Evolutionary conservation across 2,329 filamentous ascomycete species (phyloP).

Genomic region (Elsinoe australis): DNA sequence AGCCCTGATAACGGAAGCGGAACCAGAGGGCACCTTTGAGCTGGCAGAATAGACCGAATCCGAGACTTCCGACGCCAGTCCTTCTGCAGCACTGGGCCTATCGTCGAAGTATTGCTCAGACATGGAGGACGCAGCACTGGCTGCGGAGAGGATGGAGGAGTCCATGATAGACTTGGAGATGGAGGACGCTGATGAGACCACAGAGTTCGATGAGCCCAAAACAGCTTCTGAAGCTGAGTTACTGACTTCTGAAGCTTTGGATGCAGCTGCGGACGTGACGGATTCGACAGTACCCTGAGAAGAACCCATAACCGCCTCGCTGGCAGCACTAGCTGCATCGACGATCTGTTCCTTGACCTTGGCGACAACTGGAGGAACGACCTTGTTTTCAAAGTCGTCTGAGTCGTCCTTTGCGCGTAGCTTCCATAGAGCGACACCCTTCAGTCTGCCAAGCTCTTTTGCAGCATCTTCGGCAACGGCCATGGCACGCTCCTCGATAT

Average conservation of each 20-base stretch:
- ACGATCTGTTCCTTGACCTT: constrained; percentile 37
- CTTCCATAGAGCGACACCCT: constrained; percentile 80
- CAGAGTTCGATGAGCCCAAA: constrained; percentile 21
- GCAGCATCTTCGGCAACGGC: constrained; percentile 68
- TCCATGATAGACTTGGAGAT: constrained; percentile 13
- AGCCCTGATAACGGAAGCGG: constrained; percentile 3
- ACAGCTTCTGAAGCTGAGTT: constrained; percentile 27
- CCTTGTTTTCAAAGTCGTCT: constrained; percentile 68
- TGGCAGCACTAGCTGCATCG: constrained; percentile 26
- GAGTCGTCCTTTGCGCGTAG: constrained; percentile 63
- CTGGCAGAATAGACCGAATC: background rate
- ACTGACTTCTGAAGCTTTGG: constrained; percentile 21
- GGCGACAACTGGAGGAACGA: constrained; percentile 50
- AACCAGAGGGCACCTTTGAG: background rate
- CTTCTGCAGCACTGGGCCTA: constrained; percentile 1
- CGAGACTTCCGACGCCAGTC: constrained; percentile 12
- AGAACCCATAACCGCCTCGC: constrained; percentile 31
- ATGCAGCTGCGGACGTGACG: constrained; percentile 28
- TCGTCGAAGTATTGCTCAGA: constrained; percentile 9
- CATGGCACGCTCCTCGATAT: constrained; percentile 75
- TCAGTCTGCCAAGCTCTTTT: constrained; percentile 69
- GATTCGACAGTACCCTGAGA: constrained; percentile 33
- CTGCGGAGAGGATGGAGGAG: constrained; percentile 11
- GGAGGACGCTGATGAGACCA: constrained; percentile 8
- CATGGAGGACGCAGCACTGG: constrained; percentile 11